phyloP scores from a whole-genome alignment of 2,329 filamentous ascomycete species.

The Pyrenophora teres region DNA sequence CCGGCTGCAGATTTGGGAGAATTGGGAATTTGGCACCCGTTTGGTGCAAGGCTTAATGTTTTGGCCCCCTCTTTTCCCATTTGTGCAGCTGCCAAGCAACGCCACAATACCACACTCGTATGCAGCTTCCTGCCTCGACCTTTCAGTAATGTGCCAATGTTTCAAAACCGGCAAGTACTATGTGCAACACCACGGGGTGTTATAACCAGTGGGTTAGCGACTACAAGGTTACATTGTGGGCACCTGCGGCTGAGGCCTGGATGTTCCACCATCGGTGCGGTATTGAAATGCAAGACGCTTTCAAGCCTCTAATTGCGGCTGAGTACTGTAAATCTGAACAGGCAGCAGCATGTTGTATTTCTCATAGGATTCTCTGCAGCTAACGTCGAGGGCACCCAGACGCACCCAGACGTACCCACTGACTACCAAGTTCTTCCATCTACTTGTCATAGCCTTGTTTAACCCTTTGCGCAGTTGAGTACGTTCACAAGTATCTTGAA shows the following conservation, averaged over 20 bases:
- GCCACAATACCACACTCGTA: constrained; percentile 2
- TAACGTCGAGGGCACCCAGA: no score
- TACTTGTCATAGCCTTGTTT: neutral
- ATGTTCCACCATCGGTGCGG: neutral
- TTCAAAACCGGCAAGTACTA: no score
- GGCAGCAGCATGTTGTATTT: no score
- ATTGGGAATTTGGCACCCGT: neutral
- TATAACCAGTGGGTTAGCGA: neutral
- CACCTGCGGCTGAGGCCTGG: neutral
- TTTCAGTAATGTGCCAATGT: neutral
- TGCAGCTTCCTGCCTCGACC: neutral
- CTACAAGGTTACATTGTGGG: neutral
- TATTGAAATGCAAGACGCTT: neutral
- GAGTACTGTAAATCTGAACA: no score
- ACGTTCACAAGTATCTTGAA: neutral
- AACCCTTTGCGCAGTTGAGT: no score
- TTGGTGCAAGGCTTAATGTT: neutral
- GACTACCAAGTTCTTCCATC: neutral
- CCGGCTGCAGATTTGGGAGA: neutral
- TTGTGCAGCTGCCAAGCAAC: constrained; percentile 12
- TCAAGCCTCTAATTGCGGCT: neutral
- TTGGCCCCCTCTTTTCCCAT: neutral
- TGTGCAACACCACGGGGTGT: no score
- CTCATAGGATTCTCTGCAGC: no score
- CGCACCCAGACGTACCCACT: neutral